Percentiles rank a stretch among this genome's conserved stretches.
Evolutionary conservation across 108 stramenopile genomes (phyloP).

Genomic region (Skeletonema marinoi): DNA sequence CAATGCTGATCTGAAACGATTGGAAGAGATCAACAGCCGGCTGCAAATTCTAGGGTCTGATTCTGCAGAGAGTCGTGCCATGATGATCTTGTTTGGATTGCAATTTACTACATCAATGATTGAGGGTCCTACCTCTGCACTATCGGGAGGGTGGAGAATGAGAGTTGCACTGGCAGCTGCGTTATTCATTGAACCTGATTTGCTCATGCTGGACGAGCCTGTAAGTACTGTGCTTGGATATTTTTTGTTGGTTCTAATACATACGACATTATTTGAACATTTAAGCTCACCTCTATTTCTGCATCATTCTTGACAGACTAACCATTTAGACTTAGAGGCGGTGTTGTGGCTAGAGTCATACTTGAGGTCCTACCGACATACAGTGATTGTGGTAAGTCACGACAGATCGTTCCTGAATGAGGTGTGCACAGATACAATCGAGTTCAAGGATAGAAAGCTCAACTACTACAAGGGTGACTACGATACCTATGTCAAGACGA

Average conservation of each 20-base stretch:
- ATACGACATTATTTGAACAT: constrained; percentile 6
- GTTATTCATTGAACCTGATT: constrained; percentile 86
- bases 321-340: constrained; percentile 93
- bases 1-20: constrained; percentile 66
- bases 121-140: constrained; percentile 76
- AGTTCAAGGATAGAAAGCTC: constrained; percentile 79
- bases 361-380: constrained; percentile 79
- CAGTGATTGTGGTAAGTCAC: constrained; percentile 94
- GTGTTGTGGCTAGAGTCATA: constrained; percentile 96
- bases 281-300: constrained; percentile 48
- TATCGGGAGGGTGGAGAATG: constrained; percentile 98
- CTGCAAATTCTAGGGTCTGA: constrained; percentile 86
- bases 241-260: background rate
- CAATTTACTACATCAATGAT: constrained; percentile 95
- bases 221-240: background rate
- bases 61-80: constrained; percentile 89
- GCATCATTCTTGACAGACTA: constrained; percentile 38
- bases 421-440: constrained; percentile 90
- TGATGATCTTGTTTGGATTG: constrained; percentile 87
- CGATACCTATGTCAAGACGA: constrained; percentile 90
- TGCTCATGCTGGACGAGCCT: constrained; percentile 78
- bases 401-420: constrained; percentile 96
- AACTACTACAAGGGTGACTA: constrained; percentile 97
- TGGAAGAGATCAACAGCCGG: constrained; percentile 90
- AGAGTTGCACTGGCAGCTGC: constrained; percentile 96